Percentiles rank a stretch among this genome's conserved stretches.
These are phyloP conservation scores for Eucalyptus leucophloia DNA, from an alignment of 345 rosid genomes.

Conservation along the genomic window DNA sequence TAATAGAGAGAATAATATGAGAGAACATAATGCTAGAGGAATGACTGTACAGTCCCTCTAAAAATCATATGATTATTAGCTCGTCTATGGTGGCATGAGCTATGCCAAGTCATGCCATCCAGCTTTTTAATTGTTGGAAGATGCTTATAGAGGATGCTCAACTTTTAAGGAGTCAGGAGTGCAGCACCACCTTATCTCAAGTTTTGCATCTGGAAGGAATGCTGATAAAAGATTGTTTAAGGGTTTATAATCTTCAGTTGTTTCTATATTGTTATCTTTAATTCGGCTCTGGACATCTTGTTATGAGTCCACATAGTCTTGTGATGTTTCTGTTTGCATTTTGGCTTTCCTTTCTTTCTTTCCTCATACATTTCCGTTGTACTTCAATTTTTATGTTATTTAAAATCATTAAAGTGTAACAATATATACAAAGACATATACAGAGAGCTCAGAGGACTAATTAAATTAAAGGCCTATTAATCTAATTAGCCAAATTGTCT, in stretches of 20 bases:
- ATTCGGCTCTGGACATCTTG: neutral
- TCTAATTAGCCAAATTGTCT: neutral
- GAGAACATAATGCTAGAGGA: neutral
- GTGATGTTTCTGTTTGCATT: neutral
- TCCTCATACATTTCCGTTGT: neutral
- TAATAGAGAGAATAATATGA: neutral
- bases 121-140: neutral
- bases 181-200: neutral
- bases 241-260: neutral
- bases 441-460: neutral
- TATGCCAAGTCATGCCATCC: neutral
- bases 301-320: neutral
- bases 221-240: neutral
- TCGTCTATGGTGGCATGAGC: neutral
- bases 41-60: neutral
- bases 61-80: neutral
- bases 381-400: neutral
- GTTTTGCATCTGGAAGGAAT: neutral
- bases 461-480: neutral
- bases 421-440: neutral
- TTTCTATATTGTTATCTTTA: neutral
- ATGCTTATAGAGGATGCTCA: neutral
- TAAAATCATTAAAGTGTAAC: neutral
- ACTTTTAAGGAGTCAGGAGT: neutral
- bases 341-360: neutral